phyloP scores from a whole-genome alignment of 2,329 filamentous ascomycete genomes.

The Thielaviopsis musarum region DNA sequence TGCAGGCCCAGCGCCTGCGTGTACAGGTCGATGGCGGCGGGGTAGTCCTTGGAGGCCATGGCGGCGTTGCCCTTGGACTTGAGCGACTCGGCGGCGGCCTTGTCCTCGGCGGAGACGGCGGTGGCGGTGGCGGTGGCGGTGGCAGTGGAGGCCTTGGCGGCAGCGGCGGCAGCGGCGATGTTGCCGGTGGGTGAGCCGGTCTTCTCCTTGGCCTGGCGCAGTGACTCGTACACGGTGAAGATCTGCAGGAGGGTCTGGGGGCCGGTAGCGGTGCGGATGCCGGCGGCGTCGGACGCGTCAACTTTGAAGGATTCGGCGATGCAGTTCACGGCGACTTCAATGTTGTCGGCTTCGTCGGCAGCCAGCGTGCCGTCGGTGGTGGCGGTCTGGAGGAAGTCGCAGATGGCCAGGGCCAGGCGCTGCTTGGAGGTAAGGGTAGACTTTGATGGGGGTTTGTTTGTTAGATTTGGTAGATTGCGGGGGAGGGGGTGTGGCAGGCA shows the following conservation, averaged over 20 bases:
- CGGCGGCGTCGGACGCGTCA: conserved; percentile 59
- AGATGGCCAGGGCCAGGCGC: conserved; percentile 90
- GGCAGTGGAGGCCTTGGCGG: conserved; percentile 18
- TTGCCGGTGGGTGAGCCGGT: conserved; percentile 15
- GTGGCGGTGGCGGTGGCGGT: conserved; percentile 19
- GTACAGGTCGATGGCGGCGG: conserved; percentile 68
- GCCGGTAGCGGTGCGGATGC: conserved; percentile 62
- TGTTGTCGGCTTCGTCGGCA: conserved; percentile 76
- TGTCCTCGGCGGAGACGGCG: conserved; percentile 37
- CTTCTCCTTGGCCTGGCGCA: conserved; percentile 41
- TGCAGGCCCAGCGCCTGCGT: conserved; percentile 67
- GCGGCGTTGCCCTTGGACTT: conserved; percentile 87
- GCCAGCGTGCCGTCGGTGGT: conserved; percentile 76
- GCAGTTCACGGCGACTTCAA: conserved; percentile 88
- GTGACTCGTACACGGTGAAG: conserved; percentile 91
- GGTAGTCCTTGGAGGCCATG: conserved; percentile 89
- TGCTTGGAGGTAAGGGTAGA: conserved; percentile 40
- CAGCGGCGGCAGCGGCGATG: conserved; percentile 25
- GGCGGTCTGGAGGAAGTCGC: conserved; percentile 81
- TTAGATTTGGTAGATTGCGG: background rate
- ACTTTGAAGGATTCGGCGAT: conserved; percentile 93
- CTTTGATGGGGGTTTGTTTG: conserved; percentile 11
- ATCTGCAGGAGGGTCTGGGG: conserved; percentile 78
- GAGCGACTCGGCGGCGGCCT: conserved; percentile 69
- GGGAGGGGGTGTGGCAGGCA: background rate